phyloP scores from a whole-genome alignment of 768 basidiomycete species.

The Sarcomyxa edulis region DNA sequence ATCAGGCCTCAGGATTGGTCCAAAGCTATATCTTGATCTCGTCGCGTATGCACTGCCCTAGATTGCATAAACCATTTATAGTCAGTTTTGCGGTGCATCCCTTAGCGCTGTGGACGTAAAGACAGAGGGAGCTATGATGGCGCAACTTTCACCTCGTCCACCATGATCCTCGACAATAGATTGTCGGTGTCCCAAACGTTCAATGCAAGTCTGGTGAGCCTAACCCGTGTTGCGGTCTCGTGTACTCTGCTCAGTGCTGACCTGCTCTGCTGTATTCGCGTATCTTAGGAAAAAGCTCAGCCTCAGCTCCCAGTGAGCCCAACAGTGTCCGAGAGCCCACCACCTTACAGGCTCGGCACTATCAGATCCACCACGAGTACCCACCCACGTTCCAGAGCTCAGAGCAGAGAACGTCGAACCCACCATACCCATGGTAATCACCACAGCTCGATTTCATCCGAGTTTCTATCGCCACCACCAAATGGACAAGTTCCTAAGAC shows the following conservation, averaged over 20 bases:
- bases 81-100: too few species aligned
- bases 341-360: background rate
- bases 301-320: background rate
- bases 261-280: background rate
- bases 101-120: too few species aligned
- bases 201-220: too few species aligned
- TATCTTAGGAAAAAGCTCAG: background rate
- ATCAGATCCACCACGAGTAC: background rate
- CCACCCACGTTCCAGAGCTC: background rate
- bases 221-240: too few species aligned
- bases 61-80: too few species aligned
- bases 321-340: background rate
- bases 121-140: too few species aligned
- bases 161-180: too few species aligned
- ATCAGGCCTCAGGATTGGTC: too few species aligned
- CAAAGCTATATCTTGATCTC: background rate
- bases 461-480: background rate
- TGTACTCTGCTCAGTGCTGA: too few species aligned
- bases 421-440: background rate
- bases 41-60: background rate
- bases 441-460: background rate
- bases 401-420: background rate
- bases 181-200: too few species aligned
- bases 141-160: too few species aligned
- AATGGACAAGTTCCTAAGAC: too few species aligned